phyloP scores from a whole-genome alignment of 495 filamentous ascomycete species.

The Hamigera avellanea region DNA sequence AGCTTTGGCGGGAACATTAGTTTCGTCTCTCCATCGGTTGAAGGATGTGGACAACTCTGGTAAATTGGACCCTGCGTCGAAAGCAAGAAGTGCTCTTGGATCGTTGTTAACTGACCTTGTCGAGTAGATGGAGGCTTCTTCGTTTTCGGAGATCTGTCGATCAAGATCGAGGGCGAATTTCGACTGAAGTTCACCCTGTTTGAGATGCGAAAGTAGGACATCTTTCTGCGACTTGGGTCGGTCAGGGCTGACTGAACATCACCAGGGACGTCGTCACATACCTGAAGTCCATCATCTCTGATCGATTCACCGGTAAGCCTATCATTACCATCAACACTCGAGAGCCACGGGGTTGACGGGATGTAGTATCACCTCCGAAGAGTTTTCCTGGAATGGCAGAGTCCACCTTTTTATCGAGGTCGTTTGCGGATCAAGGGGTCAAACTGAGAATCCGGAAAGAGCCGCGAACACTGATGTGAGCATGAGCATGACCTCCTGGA shows the following conservation, averaged over 20 bases:
- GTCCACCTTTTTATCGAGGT: slow-evolving; percentile 82
- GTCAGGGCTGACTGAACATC: slow-evolving; percentile 1
- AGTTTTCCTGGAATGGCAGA: slow-evolving; percentile 80
- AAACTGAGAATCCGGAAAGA: slow-evolving; percentile 84
- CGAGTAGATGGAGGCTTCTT: slow-evolving; percentile 80
- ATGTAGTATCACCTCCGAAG: slow-evolving; percentile 58
- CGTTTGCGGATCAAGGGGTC: slow-evolving; percentile 92
- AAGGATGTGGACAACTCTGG: slow-evolving; percentile 83
- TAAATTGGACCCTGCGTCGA: slow-evolving; percentile 20
- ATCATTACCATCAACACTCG: neutral
- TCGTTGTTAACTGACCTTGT: slow-evolving; percentile 7
- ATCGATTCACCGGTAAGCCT: slow-evolving; percentile 56
- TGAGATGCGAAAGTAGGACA: slow-evolving; percentile 62
- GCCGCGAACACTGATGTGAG: slow-evolving; percentile 47
- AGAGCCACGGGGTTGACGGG: slow-evolving; percentile 7
- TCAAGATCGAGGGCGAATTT: slow-evolving; percentile 69
- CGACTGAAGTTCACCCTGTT: slow-evolving; percentile 78
- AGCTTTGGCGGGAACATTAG: slow-evolving; percentile 66
- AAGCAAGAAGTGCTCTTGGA: neutral
- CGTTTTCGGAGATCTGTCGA: slow-evolving; percentile 89
- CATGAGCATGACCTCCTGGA: slow-evolving; percentile 1
- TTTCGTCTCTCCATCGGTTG: slow-evolving; percentile 84
- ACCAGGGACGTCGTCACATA: slow-evolving; percentile 42
- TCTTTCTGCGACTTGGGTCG: neutral
- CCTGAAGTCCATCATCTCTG: slow-evolving; percentile 61